Percentiles rank a stretch among this genome's conserved stretches.
These are phyloP conservation scores for Lentinula guzmanii DNA, from an alignment of 768 basidiomycete species.

Conservation along the genomic window DNA sequence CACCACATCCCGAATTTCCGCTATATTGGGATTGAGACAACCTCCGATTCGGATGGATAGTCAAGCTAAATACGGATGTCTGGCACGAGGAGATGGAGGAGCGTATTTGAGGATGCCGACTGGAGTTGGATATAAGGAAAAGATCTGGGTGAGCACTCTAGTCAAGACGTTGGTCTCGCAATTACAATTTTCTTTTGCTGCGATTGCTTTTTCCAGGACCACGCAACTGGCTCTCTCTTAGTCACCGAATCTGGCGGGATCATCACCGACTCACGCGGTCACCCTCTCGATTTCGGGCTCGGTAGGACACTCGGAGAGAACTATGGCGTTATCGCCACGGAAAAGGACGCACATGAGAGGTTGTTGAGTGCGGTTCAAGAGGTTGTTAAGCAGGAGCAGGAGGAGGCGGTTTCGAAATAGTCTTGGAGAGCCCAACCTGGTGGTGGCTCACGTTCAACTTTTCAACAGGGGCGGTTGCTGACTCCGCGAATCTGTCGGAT, in stretches of 20 bases:
- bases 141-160: constrained; percentile 79
- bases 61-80: constrained; percentile 90
- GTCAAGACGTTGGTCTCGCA: not conserved
- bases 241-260: constrained; percentile 86
- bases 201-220: constrained; percentile 44
- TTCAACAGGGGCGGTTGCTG: no score
- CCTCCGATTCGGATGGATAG: constrained; percentile 85
- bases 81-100: constrained; percentile 82
- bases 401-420: not conserved
- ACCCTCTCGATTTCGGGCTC: constrained; percentile 76
- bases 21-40: constrained; percentile 57
- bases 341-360: constrained; percentile 58
- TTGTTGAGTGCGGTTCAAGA: constrained; percentile 73
- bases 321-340: constrained; percentile 81
- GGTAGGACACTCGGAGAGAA: constrained; percentile 85
- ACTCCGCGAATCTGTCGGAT: no score
- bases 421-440: not conserved
- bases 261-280: constrained; percentile 80
- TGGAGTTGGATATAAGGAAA: constrained; percentile 76
- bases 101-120: constrained; percentile 79
- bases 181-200: not conserved
- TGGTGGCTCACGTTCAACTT: no score
- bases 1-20: constrained; percentile 70
- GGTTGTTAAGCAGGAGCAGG: constrained; percentile 22
- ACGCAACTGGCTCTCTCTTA: constrained; percentile 80